Percentiles rank a stretch among this genome's conserved stretches.
These are phyloP conservation scores for Sporothrix pseudoabietina DNA, from an alignment of 2,329 filamentous ascomycete genomes.

Conservation along the genomic window DNA sequence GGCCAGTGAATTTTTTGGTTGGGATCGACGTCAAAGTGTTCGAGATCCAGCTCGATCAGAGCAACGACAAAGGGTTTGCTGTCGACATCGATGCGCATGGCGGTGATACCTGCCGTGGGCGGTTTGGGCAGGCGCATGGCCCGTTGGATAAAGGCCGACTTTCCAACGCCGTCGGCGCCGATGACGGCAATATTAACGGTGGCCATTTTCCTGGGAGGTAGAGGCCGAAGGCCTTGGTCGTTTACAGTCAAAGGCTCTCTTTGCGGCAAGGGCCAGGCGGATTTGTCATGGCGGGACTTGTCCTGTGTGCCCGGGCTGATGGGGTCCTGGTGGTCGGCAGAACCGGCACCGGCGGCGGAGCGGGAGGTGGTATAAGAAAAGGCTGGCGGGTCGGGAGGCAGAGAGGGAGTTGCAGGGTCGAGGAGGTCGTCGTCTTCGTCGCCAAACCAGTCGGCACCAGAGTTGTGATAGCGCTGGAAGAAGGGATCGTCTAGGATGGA, in stretches of 20 bases:
- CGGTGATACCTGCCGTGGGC: constrained; percentile 58
- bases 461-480: constrained; percentile 52
- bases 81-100: constrained; percentile 61
- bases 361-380: constrained; percentile 1
- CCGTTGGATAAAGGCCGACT: constrained; percentile 68
- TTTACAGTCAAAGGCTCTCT: constrained; percentile 50
- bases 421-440: constrained; percentile 30
- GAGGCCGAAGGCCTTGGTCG: constrained; percentile 36
- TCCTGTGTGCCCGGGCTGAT: constrained; percentile 37
- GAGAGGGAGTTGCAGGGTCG: constrained; percentile 31
- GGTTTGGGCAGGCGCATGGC: constrained; percentile 58
- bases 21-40: constrained; percentile 63
- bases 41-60: constrained; percentile 66
- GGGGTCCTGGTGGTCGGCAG: constrained; percentile 34
- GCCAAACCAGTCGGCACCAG: constrained; percentile 39
- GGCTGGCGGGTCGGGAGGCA: constrained; percentile 34
- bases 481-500: constrained; percentile 61
- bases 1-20: constrained; percentile 65
- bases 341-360: constrained; percentile 21
- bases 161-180: constrained; percentile 66
- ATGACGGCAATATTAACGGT: constrained; percentile 67
- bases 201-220: constrained; percentile 50
- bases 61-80: constrained; percentile 60
- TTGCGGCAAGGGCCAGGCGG: constrained; percentile 50
- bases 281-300: constrained; percentile 46